Percentiles rank a stretch among this genome's conserved stretches.
These are phyloP conservation scores for Yarrowia sp. DNA, from an alignment of 805 yeast species.

Conservation along the genomic window DNA sequence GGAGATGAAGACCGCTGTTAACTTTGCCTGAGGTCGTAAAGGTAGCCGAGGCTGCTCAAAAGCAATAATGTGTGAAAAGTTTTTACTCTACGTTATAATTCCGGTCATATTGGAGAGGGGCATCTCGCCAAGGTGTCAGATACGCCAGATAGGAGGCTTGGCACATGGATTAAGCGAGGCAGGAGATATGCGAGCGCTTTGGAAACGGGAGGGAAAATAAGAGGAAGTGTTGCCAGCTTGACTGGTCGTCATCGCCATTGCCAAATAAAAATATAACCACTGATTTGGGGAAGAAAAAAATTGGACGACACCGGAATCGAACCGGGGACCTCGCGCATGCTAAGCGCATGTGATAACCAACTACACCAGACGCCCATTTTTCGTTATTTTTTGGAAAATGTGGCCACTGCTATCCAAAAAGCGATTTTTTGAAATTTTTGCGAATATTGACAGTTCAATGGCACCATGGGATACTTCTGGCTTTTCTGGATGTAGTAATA, in stretches of 20 bases:
- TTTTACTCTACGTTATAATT: not conserved
- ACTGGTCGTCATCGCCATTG: too few species aligned
- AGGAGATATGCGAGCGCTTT: too few species aligned
- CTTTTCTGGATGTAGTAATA: not conserved
- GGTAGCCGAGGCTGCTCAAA: constrained; percentile 1
- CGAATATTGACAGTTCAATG: not conserved
- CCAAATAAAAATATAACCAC: not conserved
- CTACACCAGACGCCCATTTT: constrained; percentile 29
- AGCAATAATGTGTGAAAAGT: not conserved
- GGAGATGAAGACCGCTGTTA: not conserved
- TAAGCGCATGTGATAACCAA: constrained; percentile 36
- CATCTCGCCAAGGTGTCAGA: too few species aligned
- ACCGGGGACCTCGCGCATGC: constrained; percentile 38
- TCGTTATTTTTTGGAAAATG: not conserved
- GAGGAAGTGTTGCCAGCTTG: not conserved
- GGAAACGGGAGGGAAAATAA: not conserved
- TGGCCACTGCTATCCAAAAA: not conserved
- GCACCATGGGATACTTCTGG: not conserved
- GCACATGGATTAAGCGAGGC: constrained; percentile 14
- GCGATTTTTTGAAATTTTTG: not conserved
- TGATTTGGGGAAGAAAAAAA: not conserved
- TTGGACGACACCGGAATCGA: constrained; percentile 35
- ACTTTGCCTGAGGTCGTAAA: not conserved
- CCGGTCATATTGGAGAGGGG: not conserved
- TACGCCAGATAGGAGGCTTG: constrained; percentile 10